Conservation (phyloP, 345 rosid genomes). For the Gossypium herbaceum region DNA sequence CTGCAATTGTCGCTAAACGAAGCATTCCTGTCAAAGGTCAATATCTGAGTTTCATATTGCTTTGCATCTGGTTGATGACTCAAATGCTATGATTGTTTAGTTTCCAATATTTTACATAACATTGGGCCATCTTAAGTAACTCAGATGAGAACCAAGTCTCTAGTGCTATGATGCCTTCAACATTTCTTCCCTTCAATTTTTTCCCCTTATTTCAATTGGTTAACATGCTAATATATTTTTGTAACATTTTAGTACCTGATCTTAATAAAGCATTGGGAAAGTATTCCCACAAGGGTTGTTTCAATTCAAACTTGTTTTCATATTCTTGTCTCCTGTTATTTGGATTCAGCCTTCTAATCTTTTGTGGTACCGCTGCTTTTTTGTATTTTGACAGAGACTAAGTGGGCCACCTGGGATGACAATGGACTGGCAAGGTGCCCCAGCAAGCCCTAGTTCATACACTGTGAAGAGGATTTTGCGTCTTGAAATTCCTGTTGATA, state of each 20-base stretch:
- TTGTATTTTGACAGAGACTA: constrained; percentile 53
- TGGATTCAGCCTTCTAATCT: neutral
- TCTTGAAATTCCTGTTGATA: constrained; percentile 96
- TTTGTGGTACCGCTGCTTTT: constrained; percentile 1
- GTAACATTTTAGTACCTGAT: neutral
- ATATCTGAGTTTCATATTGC: neutral
- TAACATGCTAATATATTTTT: neutral
- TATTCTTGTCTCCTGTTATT: constrained; percentile 12
- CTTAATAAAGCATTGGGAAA: neutral
- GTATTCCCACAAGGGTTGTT: neutral
- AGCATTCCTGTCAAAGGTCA: neutral
- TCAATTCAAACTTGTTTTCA: neutral
- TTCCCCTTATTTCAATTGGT: neutral
- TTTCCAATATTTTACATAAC: neutral
- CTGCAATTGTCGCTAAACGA: neutral
- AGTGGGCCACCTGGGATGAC: constrained; percentile 91
- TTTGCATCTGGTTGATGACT: neutral
- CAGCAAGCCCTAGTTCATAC: constrained; percentile 91
- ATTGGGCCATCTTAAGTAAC: neutral
- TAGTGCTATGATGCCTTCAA: neutral
- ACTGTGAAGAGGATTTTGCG: constrained; percentile 94
- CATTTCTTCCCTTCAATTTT: neutral
- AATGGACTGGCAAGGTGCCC: constrained; percentile 99
- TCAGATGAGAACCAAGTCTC: neutral
- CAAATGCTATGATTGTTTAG: neutral